A percentile compares a stretch with the other conserved stretches of the same genome.
These are phyloP conservation scores for Lomentospora prolificans DNA, from an alignment of 2,329 filamentous ascomycete genomes.

Conservation along the genomic window DNA sequence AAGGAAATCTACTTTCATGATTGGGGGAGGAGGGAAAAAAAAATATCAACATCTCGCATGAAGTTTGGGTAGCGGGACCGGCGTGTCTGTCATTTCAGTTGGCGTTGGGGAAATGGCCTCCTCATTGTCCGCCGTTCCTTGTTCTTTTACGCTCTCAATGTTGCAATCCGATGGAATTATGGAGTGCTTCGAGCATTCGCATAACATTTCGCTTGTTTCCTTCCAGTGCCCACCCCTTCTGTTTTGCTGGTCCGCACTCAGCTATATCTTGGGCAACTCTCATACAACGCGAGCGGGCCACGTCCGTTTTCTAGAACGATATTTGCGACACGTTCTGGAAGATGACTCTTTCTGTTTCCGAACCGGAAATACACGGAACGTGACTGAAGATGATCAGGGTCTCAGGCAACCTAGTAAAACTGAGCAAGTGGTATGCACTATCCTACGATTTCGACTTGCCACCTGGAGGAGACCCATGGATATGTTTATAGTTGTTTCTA, in stretches of 20 bases:
- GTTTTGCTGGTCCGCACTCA: not conserved
- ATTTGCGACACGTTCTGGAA: no score
- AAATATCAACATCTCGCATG: not conserved
- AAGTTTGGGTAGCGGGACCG: not conserved
- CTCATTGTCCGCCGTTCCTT: not conserved
- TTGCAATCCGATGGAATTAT: not conserved
- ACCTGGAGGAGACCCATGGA: not conserved
- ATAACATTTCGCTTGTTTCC: not conserved
- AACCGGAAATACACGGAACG: no score
- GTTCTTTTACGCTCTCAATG: slow-evolving; percentile 2
- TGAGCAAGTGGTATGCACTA: no score
- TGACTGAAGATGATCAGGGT: no score
- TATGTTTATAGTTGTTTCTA: not conserved
- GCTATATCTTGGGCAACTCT: not conserved
- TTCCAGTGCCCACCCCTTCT: not conserved
- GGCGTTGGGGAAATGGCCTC: slow-evolving; percentile 6
- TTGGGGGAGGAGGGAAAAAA: not conserved
- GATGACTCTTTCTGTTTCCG: no score
- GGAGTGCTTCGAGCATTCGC: not conserved
- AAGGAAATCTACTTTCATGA: not conserved
- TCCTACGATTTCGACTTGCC: no score
- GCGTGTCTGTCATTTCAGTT: not conserved
- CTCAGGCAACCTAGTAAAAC: no score
- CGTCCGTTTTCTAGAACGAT: no score
- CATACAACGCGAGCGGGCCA: no score